Evolutionary conservation across 306 rosid species (phyloP), one percentile per base, ranked within the genome.

Genomic region (Gynostemma pentaphyllum): DNA sequence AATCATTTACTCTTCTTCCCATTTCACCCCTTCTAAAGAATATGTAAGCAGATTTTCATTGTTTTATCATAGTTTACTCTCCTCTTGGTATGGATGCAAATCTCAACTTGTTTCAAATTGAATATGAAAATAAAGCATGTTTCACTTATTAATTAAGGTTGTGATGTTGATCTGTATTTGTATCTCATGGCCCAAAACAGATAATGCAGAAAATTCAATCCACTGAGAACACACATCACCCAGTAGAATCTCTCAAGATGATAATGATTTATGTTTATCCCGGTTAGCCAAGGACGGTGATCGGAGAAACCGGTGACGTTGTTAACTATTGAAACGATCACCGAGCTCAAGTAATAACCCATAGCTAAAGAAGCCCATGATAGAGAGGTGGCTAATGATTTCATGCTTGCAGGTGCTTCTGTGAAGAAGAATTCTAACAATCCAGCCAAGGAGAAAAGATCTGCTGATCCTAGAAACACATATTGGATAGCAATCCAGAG

Each of bases 301-400:
- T 8, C 26, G 28, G 74, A 73, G 47, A 14, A 68, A 10, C 81
- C 80, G 4, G 90, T 84, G 65, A 71, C 80, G n/a, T 74, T 61
- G 28, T 88, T 88, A 0, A 92, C 95, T 24, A 88, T 30, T 4
- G 94, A 86, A 4, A 92, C 95, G 48, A 92, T 75, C 36, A 79
- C 84, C 8, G 99, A 80, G 82, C 99, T 88, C 1, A 92, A 87
- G 24, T 86, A 92, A 69, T 84, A 92, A 0, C 99, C 99, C 84
- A 92, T 63, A 11, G 96, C 99, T 74, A 88, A 63, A 44, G 96
- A 88, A 5, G 96, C 96, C 90, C 90, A 92, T 0, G 99, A 82
- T 24, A 92, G 94, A 15, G 99, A 79, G 36, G 99, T 92, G 7
- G 99, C 95, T 74, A 92, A 64, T 2, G 99, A 92, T 64, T 88